These are phyloP conservation scores for Solanum corneliomulleri DNA, from an alignment of 257 asterid species.

Conservation along the genomic window DNA sequence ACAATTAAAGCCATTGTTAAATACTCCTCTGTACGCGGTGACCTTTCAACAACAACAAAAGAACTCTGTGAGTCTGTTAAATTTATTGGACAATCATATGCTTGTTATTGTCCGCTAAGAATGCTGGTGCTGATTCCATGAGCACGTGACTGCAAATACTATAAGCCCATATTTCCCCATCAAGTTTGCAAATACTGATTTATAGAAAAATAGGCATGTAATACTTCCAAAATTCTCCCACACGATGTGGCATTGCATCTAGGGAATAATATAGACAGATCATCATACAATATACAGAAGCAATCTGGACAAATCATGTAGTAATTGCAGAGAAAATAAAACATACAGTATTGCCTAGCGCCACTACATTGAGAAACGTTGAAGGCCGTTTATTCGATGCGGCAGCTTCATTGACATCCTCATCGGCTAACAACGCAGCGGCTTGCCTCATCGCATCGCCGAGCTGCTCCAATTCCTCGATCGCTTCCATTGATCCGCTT, in stretches of 20 bases:
- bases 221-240: background rate
- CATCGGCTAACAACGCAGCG: constrained; percentile 7
- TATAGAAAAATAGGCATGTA: background rate
- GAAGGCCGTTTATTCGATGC: constrained; percentile 7
- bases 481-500: constrained; percentile 5
- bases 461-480: constrained; percentile 11
- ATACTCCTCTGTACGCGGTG: background rate
- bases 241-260: background rate
- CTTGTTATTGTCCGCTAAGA: background rate
- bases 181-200: background rate
- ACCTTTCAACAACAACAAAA: background rate
- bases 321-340: background rate
- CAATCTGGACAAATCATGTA: background rate
- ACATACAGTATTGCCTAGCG: constrained; percentile 9
- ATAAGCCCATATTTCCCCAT: background rate
- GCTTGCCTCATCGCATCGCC: constrained; percentile 11
- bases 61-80: background rate
- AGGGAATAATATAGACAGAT: background rate
- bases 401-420: background rate
- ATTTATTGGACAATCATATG: background rate
- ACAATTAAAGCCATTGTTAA: background rate
- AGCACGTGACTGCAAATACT: background rate
- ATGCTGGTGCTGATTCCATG: background rate
- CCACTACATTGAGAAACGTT: constrained; percentile 10
- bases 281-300: background rate